phyloP scores from a whole-genome alignment of 352 stramenopile genomes.

The Phytopythium mirpurense region DNA sequence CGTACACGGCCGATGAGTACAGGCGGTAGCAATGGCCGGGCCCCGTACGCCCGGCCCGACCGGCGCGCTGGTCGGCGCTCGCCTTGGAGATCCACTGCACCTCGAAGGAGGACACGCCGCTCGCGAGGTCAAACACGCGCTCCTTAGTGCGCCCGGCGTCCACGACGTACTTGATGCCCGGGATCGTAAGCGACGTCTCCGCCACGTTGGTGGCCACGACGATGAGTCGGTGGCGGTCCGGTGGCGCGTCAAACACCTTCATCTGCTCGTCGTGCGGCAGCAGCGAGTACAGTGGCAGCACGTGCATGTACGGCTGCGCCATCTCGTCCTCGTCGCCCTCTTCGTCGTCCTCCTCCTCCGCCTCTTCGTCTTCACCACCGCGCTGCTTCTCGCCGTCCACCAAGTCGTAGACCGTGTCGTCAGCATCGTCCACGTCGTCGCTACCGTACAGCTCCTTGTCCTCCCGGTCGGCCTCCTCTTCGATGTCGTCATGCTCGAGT shows the following conservation, averaged over 20 bases:
- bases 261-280: conserved; percentile 96
- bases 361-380: conserved; percentile 73
- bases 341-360: conserved; percentile 80
- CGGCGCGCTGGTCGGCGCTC: conserved; percentile 87
- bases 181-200: conserved; percentile 96
- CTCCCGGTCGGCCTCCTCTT: conserved; percentile 74
- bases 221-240: conserved; percentile 89
- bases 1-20: conserved; percentile 96
- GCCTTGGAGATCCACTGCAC: conserved; percentile 89
- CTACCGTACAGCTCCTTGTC: conserved; percentile 56
- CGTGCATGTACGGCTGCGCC: conserved; percentile 74
- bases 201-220: conserved; percentile 98
- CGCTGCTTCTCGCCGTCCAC: conserved; percentile 29
- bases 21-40: conserved; percentile 98
- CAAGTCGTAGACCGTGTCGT: conserved; percentile 33
- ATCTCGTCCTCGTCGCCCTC: conserved; percentile 69
- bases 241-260: conserved; percentile 81
- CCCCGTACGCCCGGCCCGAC: conserved; percentile 93
- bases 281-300: conserved; percentile 96
- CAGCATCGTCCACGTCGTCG: conserved; percentile 34
- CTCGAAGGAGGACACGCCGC: conserved; percentile 92
- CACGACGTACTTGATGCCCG: conserved; percentile 96
- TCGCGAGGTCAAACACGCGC: conserved; percentile 91
- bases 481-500: conserved; percentile 76
- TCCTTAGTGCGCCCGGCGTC: conserved; percentile 96